Evolutionary conservation across 176 grass and related monocot genomes (phyloP), one percentile per base, ranked within the genome.

Genomic region (Oryza australiensis): DNA sequence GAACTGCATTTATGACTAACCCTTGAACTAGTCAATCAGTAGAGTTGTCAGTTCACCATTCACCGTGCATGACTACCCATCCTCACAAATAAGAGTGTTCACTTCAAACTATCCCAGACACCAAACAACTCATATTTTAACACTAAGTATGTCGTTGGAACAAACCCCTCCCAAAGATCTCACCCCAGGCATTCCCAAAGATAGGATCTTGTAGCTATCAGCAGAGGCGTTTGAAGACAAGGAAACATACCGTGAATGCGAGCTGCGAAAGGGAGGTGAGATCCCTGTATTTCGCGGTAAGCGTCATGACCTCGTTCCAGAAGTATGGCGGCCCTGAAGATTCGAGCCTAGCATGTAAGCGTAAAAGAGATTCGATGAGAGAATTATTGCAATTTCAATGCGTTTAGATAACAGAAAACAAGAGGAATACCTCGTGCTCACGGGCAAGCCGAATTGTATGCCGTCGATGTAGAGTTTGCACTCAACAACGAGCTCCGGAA

Each of bases 231-330:
- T n/a, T 55, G 51, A n/a, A 55, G 20, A 55, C 76, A 11, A 62
- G 41, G 68, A 70, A 55, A 45, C 65, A 16, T 91, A 98, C 96
- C 26, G 93, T 93, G 75, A 99, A 95, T 15, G 87, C 92, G 65
- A 98, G 90, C 74, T 98, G 96, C 3, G 96, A 81, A 7, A 88
- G 88, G 42, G 96, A 95, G 67, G 96, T 98, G 23, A 98, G 79
- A 83, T 98, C 96, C 68, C 93, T 89, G 85, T 98, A 98, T 80
- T 98, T 98, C 26, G 89, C 88, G 72, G 72, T 93, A 26, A 98
- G 80, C 53, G 92, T 91, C 70, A 98, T 90, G 55, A 86, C 83
- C 35, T 98, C 90, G 26, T 98, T 98, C 96, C 96, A 98, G 71
- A 80, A 90, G 79, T 90, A 95, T 3, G 80, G 87, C 9, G 74